Percentiles rank a stretch among this genome's conserved stretches.
phyloP scores from a whole-genome alignment of 352 stramenopile species.

The Pythium folliculosum region DNA sequence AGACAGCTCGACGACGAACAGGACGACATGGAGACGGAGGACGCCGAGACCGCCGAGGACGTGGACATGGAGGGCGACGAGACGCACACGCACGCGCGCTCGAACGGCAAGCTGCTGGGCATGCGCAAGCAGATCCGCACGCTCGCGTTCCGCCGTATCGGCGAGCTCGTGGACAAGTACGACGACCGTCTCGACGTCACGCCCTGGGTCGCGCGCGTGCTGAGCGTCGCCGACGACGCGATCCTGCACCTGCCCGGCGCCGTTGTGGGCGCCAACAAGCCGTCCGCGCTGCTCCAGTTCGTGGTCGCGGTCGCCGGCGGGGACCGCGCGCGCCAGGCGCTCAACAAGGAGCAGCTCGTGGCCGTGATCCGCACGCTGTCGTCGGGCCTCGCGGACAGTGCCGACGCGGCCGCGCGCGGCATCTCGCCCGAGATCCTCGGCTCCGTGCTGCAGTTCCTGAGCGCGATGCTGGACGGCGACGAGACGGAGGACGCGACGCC shows the following conservation, averaged over 20 bases:
- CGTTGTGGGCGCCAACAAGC: constrained; percentile 73
- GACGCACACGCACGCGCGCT: constrained; percentile 14
- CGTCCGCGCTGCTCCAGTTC: constrained; percentile 77
- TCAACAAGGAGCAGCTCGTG: constrained; percentile 40
- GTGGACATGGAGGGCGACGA: constrained; percentile 31
- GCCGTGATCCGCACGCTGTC: constrained; percentile 73
- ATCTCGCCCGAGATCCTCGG: constrained; percentile 73
- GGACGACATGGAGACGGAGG: constrained; percentile 13
- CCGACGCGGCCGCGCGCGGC: constrained; percentile 37
- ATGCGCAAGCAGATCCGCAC: constrained; percentile 86
- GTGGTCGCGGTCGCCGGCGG: constrained; percentile 64
- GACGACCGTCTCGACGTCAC: constrained; percentile 63
- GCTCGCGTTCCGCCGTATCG: constrained; percentile 71
- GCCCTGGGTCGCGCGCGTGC: constrained; percentile 57
- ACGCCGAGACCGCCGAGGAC: constrained; percentile 19
- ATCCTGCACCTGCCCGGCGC: constrained; percentile 70
- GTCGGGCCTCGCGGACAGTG: constrained; percentile 40
- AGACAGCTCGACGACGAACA: constrained; percentile 8
- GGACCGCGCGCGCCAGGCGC: constrained; percentile 37
- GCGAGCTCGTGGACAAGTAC: constrained; percentile 81
- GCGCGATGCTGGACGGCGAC: constrained; percentile 75
- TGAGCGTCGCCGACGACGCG: constrained; percentile 52
- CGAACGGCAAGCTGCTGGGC: constrained; percentile 21
- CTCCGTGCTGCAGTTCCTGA: constrained; percentile 75
- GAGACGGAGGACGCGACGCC: constrained; percentile 33